Base-by-base conservation (phyloP, 805 yeast species). In the Helenozyma rhizophorensis region DNA sequence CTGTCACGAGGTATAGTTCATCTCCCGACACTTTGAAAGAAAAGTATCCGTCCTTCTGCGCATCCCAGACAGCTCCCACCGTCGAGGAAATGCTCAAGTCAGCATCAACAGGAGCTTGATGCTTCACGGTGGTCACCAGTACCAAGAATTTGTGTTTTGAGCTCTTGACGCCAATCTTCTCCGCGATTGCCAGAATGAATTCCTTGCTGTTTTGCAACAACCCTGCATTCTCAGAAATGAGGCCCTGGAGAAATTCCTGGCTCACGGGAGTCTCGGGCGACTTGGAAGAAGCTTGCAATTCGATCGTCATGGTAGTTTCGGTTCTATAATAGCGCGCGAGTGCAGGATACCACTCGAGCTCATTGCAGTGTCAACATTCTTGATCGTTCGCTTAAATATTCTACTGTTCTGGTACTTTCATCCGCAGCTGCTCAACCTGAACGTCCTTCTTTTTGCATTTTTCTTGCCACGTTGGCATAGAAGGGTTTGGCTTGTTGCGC, bases 1-100 rank as follows among this genome's bases (percentile, higher is more conserved):
- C 35, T 3, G 47, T 42, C 21, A 46, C 33, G n/a, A 50, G 46
- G 32, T 48, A 50, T 29, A 50, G 55, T 21, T 37, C 26, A n/a
- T 43, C 50, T 7, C 39, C 23, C 6, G 45, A 42, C 10, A 66
- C 36, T 30, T 56, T 57, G 14, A 70, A 35, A 15, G 62, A 62
- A 9, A 69, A 54, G 21, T 64, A 56, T 2, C 84, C 85, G 51
- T 80, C 87, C 28, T 63, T 74, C 9, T 58, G 54, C 7, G 60
- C 48, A 40, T 78, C 78, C 83, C 84, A 79, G 4, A 69, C 57
- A 0, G 80, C 70, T 9, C 80, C 81, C 29, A 75, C 59, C 4
- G 63, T 53, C 8, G 69, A 57, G 3, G 55, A 42, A 13, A 69
- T 42, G 9, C 29, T 29, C 25, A 56, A 35, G 15, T 49, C 48